Evolutionary conservation across 139 green algal species (phyloP).

Genomic region (Chlorokybus atmophyticus): DNA sequence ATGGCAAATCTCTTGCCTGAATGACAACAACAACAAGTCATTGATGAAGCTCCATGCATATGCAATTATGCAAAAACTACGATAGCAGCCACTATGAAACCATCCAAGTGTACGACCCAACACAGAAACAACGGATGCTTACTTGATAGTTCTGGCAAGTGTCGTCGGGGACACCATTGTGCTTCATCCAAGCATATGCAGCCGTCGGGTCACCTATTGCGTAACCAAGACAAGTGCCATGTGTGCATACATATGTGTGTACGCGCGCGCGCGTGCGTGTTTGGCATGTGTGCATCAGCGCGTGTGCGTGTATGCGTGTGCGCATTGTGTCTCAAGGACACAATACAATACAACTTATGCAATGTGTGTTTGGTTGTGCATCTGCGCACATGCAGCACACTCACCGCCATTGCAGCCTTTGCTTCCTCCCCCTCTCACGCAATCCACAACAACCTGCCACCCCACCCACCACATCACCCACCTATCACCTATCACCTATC

Average conservation of each 20-base stretch:
- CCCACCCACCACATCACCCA: too few relatives aligned
- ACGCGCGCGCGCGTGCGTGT: too few relatives aligned
- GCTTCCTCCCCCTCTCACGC: conserved; percentile 34
- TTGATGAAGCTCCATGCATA: not conserved
- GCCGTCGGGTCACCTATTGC: conserved; percentile 2
- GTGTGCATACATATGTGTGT: too few relatives aligned
- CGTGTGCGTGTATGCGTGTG: too few relatives aligned
- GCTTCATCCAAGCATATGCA: conserved; percentile 14
- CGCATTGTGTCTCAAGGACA: too few relatives aligned
- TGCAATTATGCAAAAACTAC: not conserved
- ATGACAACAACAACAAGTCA: not conserved
- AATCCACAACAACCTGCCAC: conserved; percentile 70
- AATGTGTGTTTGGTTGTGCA: too few relatives aligned
- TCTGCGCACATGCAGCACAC: too few relatives aligned
- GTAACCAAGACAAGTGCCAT: too few relatives aligned
- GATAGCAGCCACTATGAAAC: conserved; percentile 2
- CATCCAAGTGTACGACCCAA: conserved; percentile 9
- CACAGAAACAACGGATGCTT: conserved; percentile 16
- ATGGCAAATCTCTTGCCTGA: conserved; percentile 6
- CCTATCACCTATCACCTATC: too few relatives aligned
- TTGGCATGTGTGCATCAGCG: too few relatives aligned
- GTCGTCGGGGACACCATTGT: conserved; percentile 58
- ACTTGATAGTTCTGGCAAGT: conserved; percentile 70
- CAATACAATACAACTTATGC: too few relatives aligned
- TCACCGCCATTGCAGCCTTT: conserved; percentile 21